Evolutionary conservation across 257 asterid genomes (phyloP).

Genomic region (Catharanthus roseus): DNA sequence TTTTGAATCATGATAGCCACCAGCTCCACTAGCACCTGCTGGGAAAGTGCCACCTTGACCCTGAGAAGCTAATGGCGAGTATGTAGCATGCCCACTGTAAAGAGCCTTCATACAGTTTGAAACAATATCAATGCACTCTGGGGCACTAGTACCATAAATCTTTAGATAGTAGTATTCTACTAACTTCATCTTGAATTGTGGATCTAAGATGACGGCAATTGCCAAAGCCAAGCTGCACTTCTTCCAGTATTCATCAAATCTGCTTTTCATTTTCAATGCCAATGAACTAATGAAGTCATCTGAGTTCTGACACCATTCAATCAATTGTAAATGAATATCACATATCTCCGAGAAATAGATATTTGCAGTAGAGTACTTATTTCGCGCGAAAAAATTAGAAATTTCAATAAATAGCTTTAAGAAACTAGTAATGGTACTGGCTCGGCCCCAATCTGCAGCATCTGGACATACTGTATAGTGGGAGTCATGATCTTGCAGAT

Average conservation of each 20-base stretch:
- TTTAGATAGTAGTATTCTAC: constrained; percentile 85
- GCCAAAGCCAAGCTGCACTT: constrained; percentile 97
- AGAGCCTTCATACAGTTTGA: constrained; percentile 84
- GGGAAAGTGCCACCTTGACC: constrained; percentile 45
- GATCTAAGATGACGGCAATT: constrained; percentile 89
- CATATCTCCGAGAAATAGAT: constrained; percentile 77
- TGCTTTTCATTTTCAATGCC: constrained; percentile 75
- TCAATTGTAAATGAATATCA: constrained; percentile 79
- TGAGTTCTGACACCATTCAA: constrained; percentile 85
- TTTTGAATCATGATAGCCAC: constrained; percentile 15
- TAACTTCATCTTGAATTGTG: constrained; percentile 78
- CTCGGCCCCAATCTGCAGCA: constrained; percentile 68
- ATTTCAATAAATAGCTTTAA: constrained; percentile 76
- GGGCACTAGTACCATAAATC: constrained; percentile 62
- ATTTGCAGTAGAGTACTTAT: constrained; percentile 66
- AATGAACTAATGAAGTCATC: constrained; percentile 75
- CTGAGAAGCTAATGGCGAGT: constrained; percentile 59
- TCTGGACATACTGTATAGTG: constrained; percentile 50
- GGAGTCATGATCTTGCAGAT: constrained; percentile 71
- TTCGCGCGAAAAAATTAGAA: constrained; percentile 59
- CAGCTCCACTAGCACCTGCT: constrained; percentile 31
- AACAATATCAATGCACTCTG: constrained; percentile 64
- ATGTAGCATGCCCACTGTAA: constrained; percentile 65
- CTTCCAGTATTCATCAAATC: constrained; percentile 92
- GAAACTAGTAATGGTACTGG: constrained; percentile 56